Percentiles rank a stretch among this genome's conserved stretches.
These are phyloP conservation scores for Polytolypa hystricis DNA, from an alignment of 2,329 filamentous ascomycete genomes.

Conservation along the genomic window DNA sequence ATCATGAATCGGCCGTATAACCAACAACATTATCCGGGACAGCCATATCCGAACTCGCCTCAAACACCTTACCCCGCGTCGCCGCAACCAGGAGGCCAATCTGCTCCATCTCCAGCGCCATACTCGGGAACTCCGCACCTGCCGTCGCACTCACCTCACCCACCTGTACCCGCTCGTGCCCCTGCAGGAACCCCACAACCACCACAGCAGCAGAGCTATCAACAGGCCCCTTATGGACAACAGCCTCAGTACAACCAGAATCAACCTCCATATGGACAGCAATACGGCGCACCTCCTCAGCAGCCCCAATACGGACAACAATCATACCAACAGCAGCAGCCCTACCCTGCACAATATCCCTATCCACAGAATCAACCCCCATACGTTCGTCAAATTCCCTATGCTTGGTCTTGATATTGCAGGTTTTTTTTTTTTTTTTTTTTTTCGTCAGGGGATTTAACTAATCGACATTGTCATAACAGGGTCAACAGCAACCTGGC, in stretches of 20 bases:
- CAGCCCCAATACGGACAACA: slow-evolving; percentile 22
- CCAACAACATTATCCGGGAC: slow-evolving; percentile 26
- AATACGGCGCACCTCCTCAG: slow-evolving; percentile 23
- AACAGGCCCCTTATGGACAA: slow-evolving; percentile 29
- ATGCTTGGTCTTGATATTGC: background rate
- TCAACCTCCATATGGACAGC: slow-evolving; percentile 22
- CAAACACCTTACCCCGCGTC: slow-evolving; percentile 28
- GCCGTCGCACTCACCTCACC: slow-evolving; percentile 8
- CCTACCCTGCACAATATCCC: slow-evolving; percentile 24
- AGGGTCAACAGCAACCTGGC: slow-evolving; percentile 11
- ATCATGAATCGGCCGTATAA: slow-evolving; percentile 29
- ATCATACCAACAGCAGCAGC: slow-evolving; percentile 22
- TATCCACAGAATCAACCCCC: slow-evolving; percentile 10
- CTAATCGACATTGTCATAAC: slow-evolving; percentile 4
- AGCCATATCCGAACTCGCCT: slow-evolving; percentile 20
- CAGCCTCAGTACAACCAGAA: slow-evolving; percentile 27
- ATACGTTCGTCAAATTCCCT: slow-evolving; percentile 15
- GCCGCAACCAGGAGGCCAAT: slow-evolving; percentile 18
- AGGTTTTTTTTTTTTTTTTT: slow-evolving; percentile 2
- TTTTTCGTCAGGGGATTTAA: background rate
- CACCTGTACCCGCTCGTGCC: slow-evolving; percentile 27
- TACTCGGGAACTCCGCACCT: slow-evolving; percentile 11
- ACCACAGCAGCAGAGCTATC: slow-evolving; percentile 18
- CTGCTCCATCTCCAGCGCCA: slow-evolving; percentile 17
- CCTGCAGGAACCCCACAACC: slow-evolving; percentile 12